phyloP scores from a whole-genome alignment of 768 basidiomycete species.

The Ephemerocybe angulata region DNA sequence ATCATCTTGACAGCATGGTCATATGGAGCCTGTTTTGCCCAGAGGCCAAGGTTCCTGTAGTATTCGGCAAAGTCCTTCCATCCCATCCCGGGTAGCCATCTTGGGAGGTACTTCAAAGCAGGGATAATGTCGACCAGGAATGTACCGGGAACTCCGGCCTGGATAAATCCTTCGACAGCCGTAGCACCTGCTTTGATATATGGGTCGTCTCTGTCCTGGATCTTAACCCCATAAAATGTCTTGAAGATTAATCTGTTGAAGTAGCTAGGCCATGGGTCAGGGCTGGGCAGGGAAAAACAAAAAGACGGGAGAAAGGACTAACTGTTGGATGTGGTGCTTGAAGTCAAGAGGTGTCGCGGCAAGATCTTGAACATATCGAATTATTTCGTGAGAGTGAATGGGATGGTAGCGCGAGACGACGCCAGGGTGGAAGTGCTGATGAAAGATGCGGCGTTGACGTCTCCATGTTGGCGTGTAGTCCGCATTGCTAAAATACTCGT shows the following conservation, averaged over 20 bases:
- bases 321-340: conserved; percentile 1
- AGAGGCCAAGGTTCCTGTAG: not conserved
- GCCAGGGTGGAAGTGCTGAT: conserved; percentile 8
- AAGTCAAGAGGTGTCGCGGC: not conserved
- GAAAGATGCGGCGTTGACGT: conserved; percentile 3
- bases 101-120: conserved; percentile 28
- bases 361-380: not conserved
- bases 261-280: not conserved
- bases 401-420: conserved; percentile 35
- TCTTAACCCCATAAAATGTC: not conserved
- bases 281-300: not conserved
- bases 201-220: conserved; percentile 26
- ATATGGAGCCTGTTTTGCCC: not conserved
- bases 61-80: conserved; percentile 22
- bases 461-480: conserved; percentile 3
- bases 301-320: not conserved
- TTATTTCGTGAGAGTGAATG: conserved; percentile 11
- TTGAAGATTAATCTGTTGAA: not conserved
- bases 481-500: not conserved
- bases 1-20: not conserved
- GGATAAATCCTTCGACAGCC: conserved; percentile 21
- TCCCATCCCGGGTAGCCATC: conserved; percentile 35
- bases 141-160: conserved; percentile 20
- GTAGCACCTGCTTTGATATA: conserved; percentile 32
- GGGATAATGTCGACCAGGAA: conserved; percentile 18